Conservation (phyloP, 1,284 basidiomycete genomes). For the Coniferiporia sulphurascens region DNA sequence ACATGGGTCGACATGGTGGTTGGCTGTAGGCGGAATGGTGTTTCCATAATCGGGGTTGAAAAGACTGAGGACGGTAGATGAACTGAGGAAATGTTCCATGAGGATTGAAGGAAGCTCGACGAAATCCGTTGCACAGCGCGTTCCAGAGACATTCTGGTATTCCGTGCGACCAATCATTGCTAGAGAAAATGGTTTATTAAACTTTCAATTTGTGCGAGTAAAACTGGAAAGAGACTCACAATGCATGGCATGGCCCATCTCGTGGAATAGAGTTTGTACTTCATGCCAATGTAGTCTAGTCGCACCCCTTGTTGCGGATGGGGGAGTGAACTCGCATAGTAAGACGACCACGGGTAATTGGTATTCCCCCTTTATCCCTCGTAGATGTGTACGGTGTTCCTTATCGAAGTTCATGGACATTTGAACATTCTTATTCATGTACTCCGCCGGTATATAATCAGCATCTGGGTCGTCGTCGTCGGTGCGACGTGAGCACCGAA, state of each 20-base stretch:
- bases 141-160: constrained; percentile 97
- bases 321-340: constrained; percentile 81
- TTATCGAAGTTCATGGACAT: constrained; percentile 59
- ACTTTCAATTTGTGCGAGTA: constrained; percentile 15
- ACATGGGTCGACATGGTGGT: constrained; percentile 67
- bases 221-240: constrained; percentile 56
- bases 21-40: constrained; percentile 41
- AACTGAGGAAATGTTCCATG: constrained; percentile 95
- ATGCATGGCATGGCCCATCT: constrained; percentile 99
- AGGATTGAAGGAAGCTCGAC: constrained; percentile 97
- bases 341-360: constrained; percentile 92
- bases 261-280: constrained; percentile 93
- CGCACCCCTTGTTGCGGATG: constrained; percentile 56
- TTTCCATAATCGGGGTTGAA: constrained; percentile 49
- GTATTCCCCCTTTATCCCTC: constrained; percentile 63
- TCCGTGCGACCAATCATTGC: constrained; percentile 98
- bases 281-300: constrained; percentile 90
- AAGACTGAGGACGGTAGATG: constrained; percentile 76
- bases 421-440: constrained; percentile 33
- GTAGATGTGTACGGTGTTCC: constrained; percentile 50
- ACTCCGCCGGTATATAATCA: constrained; percentile 49
- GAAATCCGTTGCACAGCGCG: constrained; percentile 98
- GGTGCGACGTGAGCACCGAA: constrained; percentile 87
- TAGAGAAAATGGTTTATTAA: constrained; percentile 28
- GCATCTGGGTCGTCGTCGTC: constrained; percentile 82